Base-by-base conservation (phyloP, 2,329 filamentous ascomycete genomes). In the Aaosphaeria arxii region DNA sequence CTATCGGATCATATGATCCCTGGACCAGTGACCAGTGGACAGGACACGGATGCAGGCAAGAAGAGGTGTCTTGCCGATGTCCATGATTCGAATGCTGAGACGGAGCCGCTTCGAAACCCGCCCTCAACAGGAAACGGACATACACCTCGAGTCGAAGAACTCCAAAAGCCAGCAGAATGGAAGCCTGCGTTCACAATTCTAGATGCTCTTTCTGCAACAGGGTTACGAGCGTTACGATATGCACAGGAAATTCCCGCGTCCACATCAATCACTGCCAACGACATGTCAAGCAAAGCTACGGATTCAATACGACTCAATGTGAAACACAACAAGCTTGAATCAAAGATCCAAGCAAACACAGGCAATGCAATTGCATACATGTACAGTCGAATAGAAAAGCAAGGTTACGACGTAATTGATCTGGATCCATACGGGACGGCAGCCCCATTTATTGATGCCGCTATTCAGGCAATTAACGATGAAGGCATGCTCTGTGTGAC, bases 401-500 rank as follows among this genome's bases (percentile, higher is more conserved):
- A 66, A 66, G 66, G 65, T 6, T 99, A 95, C 68, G 89, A 97
- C 69, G 91, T 96, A 24, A 94, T 99, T 54, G 94, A 99, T 67
- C 80, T 99, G 30, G 94, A 99, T 67, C 94, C 94, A 0, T 99
- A 99, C 62, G 94, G 94, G 39, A 95, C 90, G 0, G 94, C 92
- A 1, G 89, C 89, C 7, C 88, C 89, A 1, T 99, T 99, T 70
- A 80, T 99, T 46, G 94, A 99, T 66, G 85, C 89, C 1, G 91
- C 94, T 1, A 77, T 99, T 6, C 91, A 96, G 71, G 84, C 89
- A 1, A 81, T 96, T 6, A 84, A 87, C 54, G 89, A 96, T 58
- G 92, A 92, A 1, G 94, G 94, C 4, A 77, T 99, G 36, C 79
- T 99, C 4, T 96, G 91, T 67, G 88, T 99, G 5, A 99, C 94